Percentiles rank a stretch among this genome's conserved stretches.
These are phyloP conservation scores for Hyaloperonospora arabidopsidis DNA, from an alignment of 352 stramenopile species.

Conservation along the genomic window DNA sequence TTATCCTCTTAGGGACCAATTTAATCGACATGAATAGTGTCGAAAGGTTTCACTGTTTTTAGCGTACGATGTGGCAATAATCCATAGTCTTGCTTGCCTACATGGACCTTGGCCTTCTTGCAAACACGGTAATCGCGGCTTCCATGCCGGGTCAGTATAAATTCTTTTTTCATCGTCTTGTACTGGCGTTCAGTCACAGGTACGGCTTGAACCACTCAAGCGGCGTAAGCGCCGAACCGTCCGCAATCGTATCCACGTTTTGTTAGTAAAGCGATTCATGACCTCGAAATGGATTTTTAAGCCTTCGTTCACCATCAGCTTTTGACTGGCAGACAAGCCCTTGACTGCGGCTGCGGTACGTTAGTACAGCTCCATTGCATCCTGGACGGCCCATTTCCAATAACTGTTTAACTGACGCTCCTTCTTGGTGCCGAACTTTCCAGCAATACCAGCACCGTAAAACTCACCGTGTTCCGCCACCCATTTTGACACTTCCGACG, in stretches of 20 bases:
- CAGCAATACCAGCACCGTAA: constrained; percentile 44
- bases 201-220: constrained; percentile 55
- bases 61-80: too few species aligned
- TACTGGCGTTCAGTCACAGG: constrained; percentile 19
- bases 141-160: too few species aligned
- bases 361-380: constrained; percentile 58
- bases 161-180: too few species aligned
- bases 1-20: too few species aligned
- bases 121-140: too few species aligned
- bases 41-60: too few species aligned
- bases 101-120: too few species aligned
- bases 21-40: too few species aligned
- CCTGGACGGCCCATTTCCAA: constrained; percentile 77
- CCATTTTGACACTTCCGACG: constrained; percentile 37
- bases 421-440: constrained; percentile 68
- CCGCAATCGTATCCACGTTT: constrained; percentile 32
- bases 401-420: constrained; percentile 70
- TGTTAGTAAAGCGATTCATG: constrained; percentile 53
- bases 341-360: constrained; percentile 30
- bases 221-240: constrained; percentile 28
- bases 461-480: constrained; percentile 50
- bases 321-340: constrained; percentile 7
- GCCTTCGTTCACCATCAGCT: constrained; percentile 24
- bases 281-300: constrained; percentile 38
- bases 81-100: too few species aligned